Evolutionary conservation across 2,329 filamentous ascomycete species (phyloP), one percentile per base, ranked within the genome.

Genomic region (Berkeleyomyces basicola): DNA sequence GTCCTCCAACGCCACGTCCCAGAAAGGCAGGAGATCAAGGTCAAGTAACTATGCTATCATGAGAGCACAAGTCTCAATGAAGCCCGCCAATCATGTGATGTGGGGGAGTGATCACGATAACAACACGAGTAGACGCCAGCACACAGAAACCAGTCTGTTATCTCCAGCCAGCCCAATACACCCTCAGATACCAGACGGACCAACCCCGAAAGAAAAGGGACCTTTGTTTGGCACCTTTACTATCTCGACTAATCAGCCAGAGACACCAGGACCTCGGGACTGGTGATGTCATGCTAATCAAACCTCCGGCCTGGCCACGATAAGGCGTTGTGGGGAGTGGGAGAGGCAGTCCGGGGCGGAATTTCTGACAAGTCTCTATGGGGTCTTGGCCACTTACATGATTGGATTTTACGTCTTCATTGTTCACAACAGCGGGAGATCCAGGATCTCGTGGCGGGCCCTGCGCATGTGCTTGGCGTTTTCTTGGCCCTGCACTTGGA

Each of bases 11-110:
- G 14, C 42, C 37, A 57, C 47, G 62, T 58, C 63, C 63, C 33
- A 60, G 57, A 64, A 59, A 57, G 63, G 63, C 57, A 64, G 63
- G 63, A 64, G 63, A 53, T 55, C 49, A 51, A 46, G 53, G 23
- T 23, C 23, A 23, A 23, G 23, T 23, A 23, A 23, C 23, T 23
- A 23, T 23, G 23, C 23, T 23, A 23, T 23, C 23, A 23, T 23
- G 23, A 23, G 23, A 23, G 23, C 23, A 33, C 33, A 4, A 33
- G 23, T n/a, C 23, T 42, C 9, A 42, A n/a, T 58, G 40, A 40
- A 10, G 55, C 23, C 23, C 23, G 37, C 40, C 23, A 43, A 42
- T 36, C 31, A 58, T 58, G 39, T 58, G 23, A 47, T 5, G n/a
- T 14, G 31, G 4, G 58, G 9, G 33, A 10, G 23, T 14, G 14